Percentiles rank a stretch among this genome's conserved stretches.
Evolutionary conservation across 805 yeast species (phyloP).

Genomic region (Yarrowia keelungensis): DNA sequence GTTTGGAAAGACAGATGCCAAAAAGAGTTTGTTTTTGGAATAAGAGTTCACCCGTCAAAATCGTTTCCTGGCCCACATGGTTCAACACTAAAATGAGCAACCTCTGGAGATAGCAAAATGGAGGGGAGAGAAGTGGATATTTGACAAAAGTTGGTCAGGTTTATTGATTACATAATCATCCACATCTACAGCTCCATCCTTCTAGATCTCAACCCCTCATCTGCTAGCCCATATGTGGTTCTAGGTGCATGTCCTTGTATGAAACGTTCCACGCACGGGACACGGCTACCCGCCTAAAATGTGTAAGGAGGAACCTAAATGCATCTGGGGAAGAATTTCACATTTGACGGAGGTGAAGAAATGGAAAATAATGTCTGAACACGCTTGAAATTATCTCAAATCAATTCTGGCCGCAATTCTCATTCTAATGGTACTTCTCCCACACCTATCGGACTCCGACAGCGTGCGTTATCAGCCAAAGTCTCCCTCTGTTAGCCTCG

Average conservation of each 20-base stretch:
- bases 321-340: background rate
- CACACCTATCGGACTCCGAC: background rate
- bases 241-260: background rate
- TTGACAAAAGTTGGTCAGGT: background rate
- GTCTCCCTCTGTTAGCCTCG: background rate
- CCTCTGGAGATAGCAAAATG: background rate
- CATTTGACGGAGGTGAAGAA: background rate
- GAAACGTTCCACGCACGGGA: conserved; percentile 10
- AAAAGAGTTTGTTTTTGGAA: background rate
- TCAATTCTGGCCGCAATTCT: background rate
- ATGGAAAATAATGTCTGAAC: no score
- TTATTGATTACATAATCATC: background rate
- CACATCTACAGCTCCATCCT: background rate
- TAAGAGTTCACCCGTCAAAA: background rate
- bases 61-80: conserved; percentile 1
- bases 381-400: background rate
- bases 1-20: conserved; percentile 7
- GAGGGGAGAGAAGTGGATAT: background rate
- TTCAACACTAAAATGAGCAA: background rate
- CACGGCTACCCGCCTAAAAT: conserved; percentile 19
- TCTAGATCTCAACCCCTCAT: no score
- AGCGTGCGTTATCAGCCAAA: background rate
- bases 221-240: no score
- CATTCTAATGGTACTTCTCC: background rate
- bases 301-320: background rate